These are phyloP conservation scores for Sanghuangporus baumii DNA, from an alignment of 1,284 basidiomycete species.

Conservation along the genomic window DNA sequence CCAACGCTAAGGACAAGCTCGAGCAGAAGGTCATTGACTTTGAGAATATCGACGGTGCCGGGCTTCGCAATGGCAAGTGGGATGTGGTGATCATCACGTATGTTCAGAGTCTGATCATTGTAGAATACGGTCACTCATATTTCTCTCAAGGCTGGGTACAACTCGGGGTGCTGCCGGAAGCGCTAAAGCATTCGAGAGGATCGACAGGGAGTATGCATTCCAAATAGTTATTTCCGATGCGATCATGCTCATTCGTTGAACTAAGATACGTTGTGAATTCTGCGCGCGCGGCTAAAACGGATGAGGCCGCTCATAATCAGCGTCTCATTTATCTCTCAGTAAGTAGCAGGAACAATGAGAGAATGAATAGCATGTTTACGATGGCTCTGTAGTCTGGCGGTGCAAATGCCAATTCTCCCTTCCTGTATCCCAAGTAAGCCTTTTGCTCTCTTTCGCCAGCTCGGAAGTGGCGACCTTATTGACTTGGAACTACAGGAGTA, in stretches of 20 bases:
- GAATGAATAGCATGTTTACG: not conserved
- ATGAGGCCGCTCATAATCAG: conserved; percentile 23
- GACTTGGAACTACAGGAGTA: conserved; percentile 22
- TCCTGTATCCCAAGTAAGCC: conserved; percentile 24
- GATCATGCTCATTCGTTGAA: not conserved
- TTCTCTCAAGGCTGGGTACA: conserved; percentile 25
- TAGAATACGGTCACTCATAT: not conserved
- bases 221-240: not conserved
- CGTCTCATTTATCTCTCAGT: conserved; percentile 33
- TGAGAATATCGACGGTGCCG: conserved; percentile 51
- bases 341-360: not conserved
- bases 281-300: conserved; percentile 28
- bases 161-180: conserved; percentile 30
- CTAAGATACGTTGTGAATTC: conserved; percentile 33
- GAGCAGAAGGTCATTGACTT: conserved; percentile 60
- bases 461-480: not conserved
- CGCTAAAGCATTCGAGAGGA: conserved; percentile 29
- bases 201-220: conserved; percentile 29
- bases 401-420: conserved; percentile 23
- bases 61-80: conserved; percentile 50
- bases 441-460: not conserved
- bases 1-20: conserved; percentile 20
- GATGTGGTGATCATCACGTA: conserved; percentile 54
- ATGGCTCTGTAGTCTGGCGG: conserved; percentile 20
- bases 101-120: not conserved